phyloP scores from a whole-genome alignment of 805 yeast species.

The Monosporozyma solicola region DNA sequence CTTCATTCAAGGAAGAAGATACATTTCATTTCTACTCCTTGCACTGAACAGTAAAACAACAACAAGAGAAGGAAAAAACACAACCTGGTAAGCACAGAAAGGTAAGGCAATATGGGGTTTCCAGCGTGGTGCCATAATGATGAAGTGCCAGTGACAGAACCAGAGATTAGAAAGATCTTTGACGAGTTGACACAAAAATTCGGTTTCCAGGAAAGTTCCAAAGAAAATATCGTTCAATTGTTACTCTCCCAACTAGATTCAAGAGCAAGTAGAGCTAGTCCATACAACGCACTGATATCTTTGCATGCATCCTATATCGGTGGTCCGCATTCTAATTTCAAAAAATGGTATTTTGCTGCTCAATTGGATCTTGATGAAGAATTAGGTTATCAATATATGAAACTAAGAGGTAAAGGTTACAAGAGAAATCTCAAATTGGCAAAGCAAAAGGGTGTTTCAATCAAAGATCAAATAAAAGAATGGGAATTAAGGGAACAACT shows the following conservation, averaged over 20 bases:
- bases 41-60: neutral
- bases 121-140: constrained; percentile 33
- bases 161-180: constrained; percentile 55
- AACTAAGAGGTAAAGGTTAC: constrained; percentile 39
- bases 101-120: constrained; percentile 17
- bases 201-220: constrained; percentile 79
- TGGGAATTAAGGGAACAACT: constrained; percentile 42
- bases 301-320: constrained; percentile 90
- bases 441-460: constrained; percentile 31
- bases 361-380: constrained; percentile 69
- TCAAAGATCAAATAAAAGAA: constrained; percentile 30
- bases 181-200: constrained; percentile 48
- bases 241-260: constrained; percentile 78
- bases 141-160: constrained; percentile 64
- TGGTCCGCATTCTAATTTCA: constrained; percentile 77
- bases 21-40: no score
- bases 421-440: constrained; percentile 38
- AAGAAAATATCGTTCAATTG: constrained; percentile 72
- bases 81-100: neutral
- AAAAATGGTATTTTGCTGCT: constrained; percentile 89
- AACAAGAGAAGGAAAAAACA: neutral
- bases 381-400: constrained; percentile 48
- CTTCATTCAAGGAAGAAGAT: no score
- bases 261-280: constrained; percentile 69
- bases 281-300: constrained; percentile 60